These are phyloP conservation scores for Punctularia strigosozonata DNA, from an alignment of 768 basidiomycete genomes.

Conservation along the genomic window DNA sequence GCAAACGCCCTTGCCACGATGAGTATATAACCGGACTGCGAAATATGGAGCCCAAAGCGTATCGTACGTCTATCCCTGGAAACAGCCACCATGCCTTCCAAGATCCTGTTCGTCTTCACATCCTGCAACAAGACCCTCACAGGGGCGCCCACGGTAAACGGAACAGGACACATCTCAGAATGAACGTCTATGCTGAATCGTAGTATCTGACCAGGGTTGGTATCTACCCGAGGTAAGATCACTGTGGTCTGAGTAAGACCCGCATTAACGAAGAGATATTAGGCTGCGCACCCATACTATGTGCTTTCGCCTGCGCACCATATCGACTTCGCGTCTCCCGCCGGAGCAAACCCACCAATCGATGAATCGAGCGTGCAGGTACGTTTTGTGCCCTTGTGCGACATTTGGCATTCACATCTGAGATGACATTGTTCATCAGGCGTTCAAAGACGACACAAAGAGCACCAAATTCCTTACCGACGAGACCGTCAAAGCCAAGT, in stretches of 20 bases:
- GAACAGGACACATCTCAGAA: background rate
- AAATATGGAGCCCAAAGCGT: too few species aligned
- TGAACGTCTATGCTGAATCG: too few species aligned
- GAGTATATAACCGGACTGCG: too few species aligned
- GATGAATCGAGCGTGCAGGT: conserved; percentile 47
- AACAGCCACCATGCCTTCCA: conserved; percentile 1
- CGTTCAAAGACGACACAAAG: conserved; percentile 44
- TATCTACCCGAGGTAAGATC: too few species aligned
- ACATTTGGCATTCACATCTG: background rate
- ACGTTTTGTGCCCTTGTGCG: conserved; percentile 3
- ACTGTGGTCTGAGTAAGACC: too few species aligned
- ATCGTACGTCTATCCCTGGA: too few species aligned
- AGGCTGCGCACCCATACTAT: conserved; percentile 22
- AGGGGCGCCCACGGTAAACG: conserved; percentile 35
- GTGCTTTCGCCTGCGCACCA: conserved; percentile 24
- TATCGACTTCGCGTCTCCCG: conserved; percentile 32
- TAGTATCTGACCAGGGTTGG: too few species aligned
- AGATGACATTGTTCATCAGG: conserved; percentile 16
- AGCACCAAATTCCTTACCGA: conserved; percentile 49
- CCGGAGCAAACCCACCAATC: conserved; percentile 55
- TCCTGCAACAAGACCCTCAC: conserved; percentile 48
- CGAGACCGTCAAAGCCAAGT: conserved; percentile 32
- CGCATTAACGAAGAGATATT: too few species aligned
- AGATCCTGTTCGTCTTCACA: conserved; percentile 65
- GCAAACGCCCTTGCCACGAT: too few species aligned